phyloP scores from a whole-genome alignment of 768 basidiomycete genomes.

The Leccinum rimulosum region DNA sequence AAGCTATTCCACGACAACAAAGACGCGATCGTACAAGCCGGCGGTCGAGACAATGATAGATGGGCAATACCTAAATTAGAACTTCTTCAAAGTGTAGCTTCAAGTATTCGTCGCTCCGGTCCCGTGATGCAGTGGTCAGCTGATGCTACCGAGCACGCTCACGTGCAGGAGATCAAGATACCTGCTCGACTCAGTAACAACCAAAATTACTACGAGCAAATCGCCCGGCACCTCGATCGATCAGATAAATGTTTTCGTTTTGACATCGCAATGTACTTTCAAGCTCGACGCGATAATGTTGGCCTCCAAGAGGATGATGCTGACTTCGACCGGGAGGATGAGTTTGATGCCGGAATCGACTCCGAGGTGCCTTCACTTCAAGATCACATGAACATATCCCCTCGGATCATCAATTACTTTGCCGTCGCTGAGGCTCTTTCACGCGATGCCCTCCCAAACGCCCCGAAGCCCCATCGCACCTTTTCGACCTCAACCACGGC shows the following conservation, averaged over 20 bases:
- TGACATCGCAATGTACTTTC: not conserved
- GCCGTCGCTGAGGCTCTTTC: not conserved
- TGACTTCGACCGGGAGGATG: not conserved
- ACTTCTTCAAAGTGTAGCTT: not conserved
- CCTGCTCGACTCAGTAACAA: not conserved
- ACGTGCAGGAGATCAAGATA: not conserved
- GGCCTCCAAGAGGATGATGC: not conserved
- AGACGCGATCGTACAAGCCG: conserved; percentile 28
- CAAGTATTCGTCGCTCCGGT: not conserved
- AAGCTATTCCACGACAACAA: conserved; percentile 38
- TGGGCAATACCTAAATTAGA: conserved; percentile 4
- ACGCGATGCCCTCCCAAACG: not conserved
- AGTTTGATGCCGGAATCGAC: not conserved
- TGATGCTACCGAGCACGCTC: not conserved
- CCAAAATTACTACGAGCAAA: not conserved
- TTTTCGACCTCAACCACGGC: not conserved
- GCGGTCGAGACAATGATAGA: not conserved
- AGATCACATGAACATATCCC: not conserved
- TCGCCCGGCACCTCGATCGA: not conserved
- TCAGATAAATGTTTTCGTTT: not conserved
- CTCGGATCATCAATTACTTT: not conserved
- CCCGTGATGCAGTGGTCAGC: not conserved
- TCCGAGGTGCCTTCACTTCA: not conserved
- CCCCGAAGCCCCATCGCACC: not conserved
- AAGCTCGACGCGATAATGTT: not conserved